These are phyloP conservation scores for Entrophospora sp. DNA, from an alignment of 192 early-diverging fungal genomes.

Conservation along the genomic window DNA sequence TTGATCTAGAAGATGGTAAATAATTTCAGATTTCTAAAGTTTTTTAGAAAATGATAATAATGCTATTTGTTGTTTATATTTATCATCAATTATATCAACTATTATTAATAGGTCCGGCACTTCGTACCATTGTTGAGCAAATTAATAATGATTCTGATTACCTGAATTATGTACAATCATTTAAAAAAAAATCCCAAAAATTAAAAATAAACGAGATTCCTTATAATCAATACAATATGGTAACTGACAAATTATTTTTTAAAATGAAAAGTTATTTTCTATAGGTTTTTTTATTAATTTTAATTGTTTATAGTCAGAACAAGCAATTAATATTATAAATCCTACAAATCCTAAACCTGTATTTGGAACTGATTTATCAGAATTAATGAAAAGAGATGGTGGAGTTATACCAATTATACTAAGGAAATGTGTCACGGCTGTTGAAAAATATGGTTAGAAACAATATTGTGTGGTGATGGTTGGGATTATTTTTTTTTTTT, in stretches of 20 bases:
- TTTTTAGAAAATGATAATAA: no score
- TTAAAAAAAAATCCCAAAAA: slow-evolving; percentile 17
- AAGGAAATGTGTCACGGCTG: slow-evolving; percentile 65
- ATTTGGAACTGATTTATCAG: slow-evolving; percentile 73
- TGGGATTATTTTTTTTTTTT: neutral
- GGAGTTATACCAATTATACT: slow-evolving; percentile 71
- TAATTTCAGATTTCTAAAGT: neutral
- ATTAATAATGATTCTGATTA: slow-evolving; percentile 55
- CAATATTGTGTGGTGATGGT: no score
- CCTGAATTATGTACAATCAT: slow-evolving; percentile 35
- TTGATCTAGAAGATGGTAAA: slow-evolving; percentile 23
- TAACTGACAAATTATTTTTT: slow-evolving; percentile 15
- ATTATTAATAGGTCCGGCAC: slow-evolving; percentile 29
- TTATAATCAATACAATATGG: slow-evolving; percentile 38
- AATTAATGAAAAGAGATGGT: slow-evolving; percentile 62
- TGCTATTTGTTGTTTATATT: no score
- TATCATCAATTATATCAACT: no score
- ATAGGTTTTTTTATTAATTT: neutral
- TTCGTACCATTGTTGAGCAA: slow-evolving; percentile 43
- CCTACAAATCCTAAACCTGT: slow-evolving; percentile 64
- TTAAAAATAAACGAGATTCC: slow-evolving; percentile 29
- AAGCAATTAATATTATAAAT: slow-evolving; percentile 52
- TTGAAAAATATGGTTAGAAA: slow-evolving; percentile 77
- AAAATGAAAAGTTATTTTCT: neutral
- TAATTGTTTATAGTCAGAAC: slow-evolving; percentile 46